phyloP scores from a whole-genome alignment of 2,329 filamentous ascomycete species.

The Lachnellula occidentalis region DNA sequence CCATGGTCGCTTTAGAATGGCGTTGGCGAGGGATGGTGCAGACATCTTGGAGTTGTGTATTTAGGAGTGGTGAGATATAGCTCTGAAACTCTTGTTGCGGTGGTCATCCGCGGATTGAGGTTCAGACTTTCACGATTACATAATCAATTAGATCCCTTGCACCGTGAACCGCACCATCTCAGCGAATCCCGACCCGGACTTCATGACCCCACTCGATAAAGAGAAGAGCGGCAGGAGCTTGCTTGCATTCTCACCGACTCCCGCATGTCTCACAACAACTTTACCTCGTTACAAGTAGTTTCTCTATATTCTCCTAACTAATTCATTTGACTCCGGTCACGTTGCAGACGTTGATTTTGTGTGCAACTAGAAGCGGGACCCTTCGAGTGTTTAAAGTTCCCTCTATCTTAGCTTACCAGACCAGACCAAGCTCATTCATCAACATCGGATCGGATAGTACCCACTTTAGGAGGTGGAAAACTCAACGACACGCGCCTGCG shows the following conservation, averaged over 20 bases:
- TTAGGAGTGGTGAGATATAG: slow-evolving; percentile 3
- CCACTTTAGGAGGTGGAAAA: not conserved
- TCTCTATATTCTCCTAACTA: not conserved
- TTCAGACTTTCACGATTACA: not conserved
- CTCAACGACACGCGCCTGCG: too few relatives aligned
- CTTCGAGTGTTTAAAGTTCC: not conserved
- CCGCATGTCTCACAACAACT: not conserved
- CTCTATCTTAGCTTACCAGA: not conserved
- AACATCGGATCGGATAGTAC: not conserved
- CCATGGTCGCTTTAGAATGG: slow-evolving; percentile 80
- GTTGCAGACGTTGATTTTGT: not conserved
- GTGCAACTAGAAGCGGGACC: not conserved
- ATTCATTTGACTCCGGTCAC: not conserved
- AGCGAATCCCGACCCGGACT: not conserved
- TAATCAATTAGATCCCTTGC: not conserved
- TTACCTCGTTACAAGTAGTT: too few relatives aligned
- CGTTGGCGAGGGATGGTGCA: slow-evolving; percentile 59
- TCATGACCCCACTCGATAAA: not conserved
- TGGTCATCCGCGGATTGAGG: not conserved
- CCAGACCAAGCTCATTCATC: not conserved
- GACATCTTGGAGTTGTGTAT: slow-evolving; percentile 28
- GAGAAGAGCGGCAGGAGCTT: not conserved
- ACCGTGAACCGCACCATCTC: not conserved
- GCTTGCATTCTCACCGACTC: not conserved
- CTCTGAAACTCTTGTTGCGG: not conserved